phyloP scores from a whole-genome alignment of 345 rosid species.

The Citrus trifoliata region DNA sequence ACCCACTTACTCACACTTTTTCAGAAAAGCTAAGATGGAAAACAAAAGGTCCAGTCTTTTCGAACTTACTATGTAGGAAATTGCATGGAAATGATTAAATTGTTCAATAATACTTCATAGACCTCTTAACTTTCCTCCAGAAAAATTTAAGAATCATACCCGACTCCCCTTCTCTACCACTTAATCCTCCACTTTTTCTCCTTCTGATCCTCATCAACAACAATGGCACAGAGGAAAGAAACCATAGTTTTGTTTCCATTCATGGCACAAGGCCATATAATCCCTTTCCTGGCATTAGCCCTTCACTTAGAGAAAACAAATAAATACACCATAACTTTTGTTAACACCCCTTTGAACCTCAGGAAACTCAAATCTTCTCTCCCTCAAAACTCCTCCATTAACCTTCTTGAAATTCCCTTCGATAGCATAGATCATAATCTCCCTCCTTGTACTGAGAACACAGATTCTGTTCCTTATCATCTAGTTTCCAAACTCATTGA shows the following conservation, averaged over 20 bases:
- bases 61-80: too few relatives aligned
- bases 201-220: not conserved
- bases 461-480: slow-evolving; percentile 37
- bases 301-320: slow-evolving; percentile 25
- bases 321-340: slow-evolving; percentile 24
- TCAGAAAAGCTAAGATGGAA: too few relatives aligned
- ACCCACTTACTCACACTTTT: too few relatives aligned
- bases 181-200: not conserved
- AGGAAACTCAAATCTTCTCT: slow-evolving; percentile 27
- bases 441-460: slow-evolving; percentile 45
- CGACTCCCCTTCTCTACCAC: not conserved
- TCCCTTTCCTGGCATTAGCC: slow-evolving; percentile 43
- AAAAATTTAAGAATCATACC: too few relatives aligned
- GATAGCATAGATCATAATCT: slow-evolving; percentile 36
- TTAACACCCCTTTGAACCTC: slow-evolving; percentile 31
- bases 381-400: slow-evolving; percentile 31
- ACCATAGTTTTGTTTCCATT: slow-evolving; percentile 38
- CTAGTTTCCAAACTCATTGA: slow-evolving; percentile 31
- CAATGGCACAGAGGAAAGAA: not conserved
- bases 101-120: too few relatives aligned
- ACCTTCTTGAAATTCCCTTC: slow-evolving; percentile 43
- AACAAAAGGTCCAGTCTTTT: too few relatives aligned
- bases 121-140: too few relatives aligned
- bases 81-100: too few relatives aligned
- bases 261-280: slow-evolving; percentile 47